Evolutionary conservation across 441 rosid genomes (phyloP), one percentile per base, ranked within the genome.

Genomic region (Capsella rubella): DNA sequence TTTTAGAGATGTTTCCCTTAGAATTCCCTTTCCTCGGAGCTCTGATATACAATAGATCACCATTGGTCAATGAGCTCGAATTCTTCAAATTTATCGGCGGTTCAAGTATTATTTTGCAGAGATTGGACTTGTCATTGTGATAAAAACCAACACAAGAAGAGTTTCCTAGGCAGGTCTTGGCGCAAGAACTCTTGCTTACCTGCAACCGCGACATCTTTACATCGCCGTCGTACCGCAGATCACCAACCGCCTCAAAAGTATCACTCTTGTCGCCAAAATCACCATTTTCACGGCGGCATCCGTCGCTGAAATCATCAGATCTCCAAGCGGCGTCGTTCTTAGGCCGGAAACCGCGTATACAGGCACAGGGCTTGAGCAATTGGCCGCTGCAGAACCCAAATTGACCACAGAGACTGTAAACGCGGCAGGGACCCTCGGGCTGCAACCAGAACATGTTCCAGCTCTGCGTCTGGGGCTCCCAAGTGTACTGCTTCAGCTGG

Each of bases 391-490:
- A 93, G 64, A 89, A 81, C 8, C 90, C 98, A 31, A 87, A 78
- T 64, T 60, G 43, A 28, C 98, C 98, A 45, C 98, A 93, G 73
- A 90, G 78, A 32, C 79, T 81, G 66, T 84, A 73, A 49, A 93
- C 93, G n/a, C 77, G 78, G 72, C 98, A 93, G 14, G n/a, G 82
- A 52, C 79, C 85, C 25, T 87, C 92, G 8, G 98, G 98, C 73
- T 78, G 82, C 1, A 82, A 79, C 98, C 98, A 93, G 70, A 89
- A 93, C 83, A 68, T 86, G 84, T 87, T 77, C 98, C 98, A 93
- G 69, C 27, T 40, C 74, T 75, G 87, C 3, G 68, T 63, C 84
- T 92, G 96, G 15, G 67, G 52, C 0, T 87, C 78, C 93, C 94
- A 92, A 0, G 95, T 86, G 79, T 67, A 90, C 73, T 92, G 97